Evolutionary conservation across 148 eudicot species (phyloP).

Genomic region (Rheum nobile): DNA sequence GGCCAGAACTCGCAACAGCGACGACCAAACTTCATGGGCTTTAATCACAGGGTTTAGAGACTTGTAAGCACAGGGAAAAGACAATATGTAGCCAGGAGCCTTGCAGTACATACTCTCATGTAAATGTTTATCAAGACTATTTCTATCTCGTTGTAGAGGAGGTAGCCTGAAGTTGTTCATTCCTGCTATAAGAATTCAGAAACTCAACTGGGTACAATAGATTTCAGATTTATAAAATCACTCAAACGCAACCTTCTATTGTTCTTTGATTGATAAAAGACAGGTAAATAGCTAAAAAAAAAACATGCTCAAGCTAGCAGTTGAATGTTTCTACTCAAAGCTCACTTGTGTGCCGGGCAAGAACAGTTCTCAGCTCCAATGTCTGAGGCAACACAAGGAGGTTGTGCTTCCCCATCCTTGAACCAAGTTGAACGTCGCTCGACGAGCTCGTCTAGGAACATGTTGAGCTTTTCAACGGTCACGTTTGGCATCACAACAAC

Average conservation of each 20-base stretch:
- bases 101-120: background rate
- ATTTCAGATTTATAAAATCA: background rate
- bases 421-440: constrained; percentile 52
- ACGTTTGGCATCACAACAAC: constrained; percentile 83
- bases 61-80: background rate
- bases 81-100: background rate
- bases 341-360: constrained; percentile 22
- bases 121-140: background rate
- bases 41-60: constrained; percentile 33
- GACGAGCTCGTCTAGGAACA: constrained; percentile 47
- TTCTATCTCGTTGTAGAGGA: background rate
- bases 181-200: background rate
- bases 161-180: background rate
- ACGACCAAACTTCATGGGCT: constrained; percentile 49
- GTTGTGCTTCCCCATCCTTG: constrained; percentile 32
- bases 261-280: background rate
- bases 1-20: constrained; percentile 28
- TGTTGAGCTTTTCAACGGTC: constrained; percentile 54
- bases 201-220: background rate
- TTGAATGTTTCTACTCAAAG: background rate
- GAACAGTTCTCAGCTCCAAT: constrained; percentile 45
- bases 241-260: background rate
- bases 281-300: background rate
- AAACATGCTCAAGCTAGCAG: background rate
- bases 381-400: constrained; percentile 61